phyloP scores from a whole-genome alignment of 345 rosid genomes.

The Lumnitzera littorea region DNA sequence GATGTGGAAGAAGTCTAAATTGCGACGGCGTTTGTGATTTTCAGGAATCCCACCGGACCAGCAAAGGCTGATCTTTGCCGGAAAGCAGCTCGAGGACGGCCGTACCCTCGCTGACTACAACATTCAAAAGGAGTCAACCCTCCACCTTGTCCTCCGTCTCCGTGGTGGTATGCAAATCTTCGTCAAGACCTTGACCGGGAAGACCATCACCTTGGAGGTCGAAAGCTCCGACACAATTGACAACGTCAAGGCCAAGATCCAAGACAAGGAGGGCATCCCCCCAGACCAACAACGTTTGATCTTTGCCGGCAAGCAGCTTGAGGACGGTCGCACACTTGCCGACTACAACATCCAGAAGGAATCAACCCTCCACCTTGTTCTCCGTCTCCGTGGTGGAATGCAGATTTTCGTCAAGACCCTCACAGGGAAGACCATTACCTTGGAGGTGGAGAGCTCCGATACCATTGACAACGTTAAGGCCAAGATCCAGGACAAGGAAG shows the following conservation, averaged over 20 bases:
- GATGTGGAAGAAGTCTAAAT: too few species aligned
- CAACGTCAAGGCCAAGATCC: not conserved
- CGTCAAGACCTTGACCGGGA: too few species aligned
- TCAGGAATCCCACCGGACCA: not conserved
- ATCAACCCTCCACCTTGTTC: too few species aligned
- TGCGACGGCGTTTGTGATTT: too few species aligned
- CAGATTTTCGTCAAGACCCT: conserved; percentile 24
- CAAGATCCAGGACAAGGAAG: conserved; percentile 34
- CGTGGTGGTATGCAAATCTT: too few species aligned
- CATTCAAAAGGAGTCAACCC: conserved; percentile 1
- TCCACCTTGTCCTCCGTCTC: not conserved
- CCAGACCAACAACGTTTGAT: too few species aligned
- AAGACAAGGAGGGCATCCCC: not conserved
- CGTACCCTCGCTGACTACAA: conserved; percentile 1
- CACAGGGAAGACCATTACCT: conserved; percentile 27
- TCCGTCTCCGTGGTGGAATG: not conserved
- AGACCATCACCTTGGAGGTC: too few species aligned
- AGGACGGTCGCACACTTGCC: too few species aligned
- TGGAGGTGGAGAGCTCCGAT: conserved; percentile 34
- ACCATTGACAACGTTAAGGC: conserved; percentile 35
- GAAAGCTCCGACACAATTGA: too few species aligned
- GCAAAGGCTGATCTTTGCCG: conserved; percentile 1
- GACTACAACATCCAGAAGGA: too few species aligned
- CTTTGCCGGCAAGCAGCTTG: too few species aligned
- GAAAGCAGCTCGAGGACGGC: conserved; percentile 2